Evolutionary conservation across 2,329 filamentous ascomycete species (phyloP).

Genomic region (Pezicula rhizophila): DNA sequence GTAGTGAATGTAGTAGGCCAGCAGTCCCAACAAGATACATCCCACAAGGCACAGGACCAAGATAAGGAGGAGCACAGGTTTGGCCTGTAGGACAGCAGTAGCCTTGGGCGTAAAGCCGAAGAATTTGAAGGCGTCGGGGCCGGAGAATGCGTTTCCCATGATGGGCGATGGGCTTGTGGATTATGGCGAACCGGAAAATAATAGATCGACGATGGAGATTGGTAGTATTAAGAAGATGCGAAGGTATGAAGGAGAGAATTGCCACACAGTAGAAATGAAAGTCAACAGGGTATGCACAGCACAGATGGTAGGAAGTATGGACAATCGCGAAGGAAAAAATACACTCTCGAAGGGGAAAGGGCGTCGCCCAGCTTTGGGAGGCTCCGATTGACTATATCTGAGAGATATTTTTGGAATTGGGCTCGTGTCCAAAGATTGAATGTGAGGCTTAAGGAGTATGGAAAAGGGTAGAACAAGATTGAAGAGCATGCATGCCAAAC

Average conservation of each 20-base stretch:
- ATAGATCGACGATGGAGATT: background rate
- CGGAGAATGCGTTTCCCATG: slow-evolving; percentile 25
- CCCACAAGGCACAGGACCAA: slow-evolving; percentile 19
- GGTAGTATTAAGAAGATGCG: background rate
- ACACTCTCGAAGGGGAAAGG: background rate
- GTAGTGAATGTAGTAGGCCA: slow-evolving; percentile 23
- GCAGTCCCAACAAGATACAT: slow-evolving; percentile 7
- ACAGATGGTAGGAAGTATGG: too few species aligned
- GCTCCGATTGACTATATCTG: background rate
- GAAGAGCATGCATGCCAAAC: background rate
- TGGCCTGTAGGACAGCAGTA: slow-evolving; percentile 23
- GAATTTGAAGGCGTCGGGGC: slow-evolving; percentile 28
- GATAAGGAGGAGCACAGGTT: slow-evolving; percentile 20
- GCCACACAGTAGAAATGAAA: background rate
- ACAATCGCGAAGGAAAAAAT: background rate
- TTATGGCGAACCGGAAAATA: slow-evolving; percentile 2
- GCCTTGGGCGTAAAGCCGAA: slow-evolving; percentile 26
- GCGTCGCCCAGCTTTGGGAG: background rate
- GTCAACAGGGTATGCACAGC: background rate
- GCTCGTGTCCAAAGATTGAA: too few species aligned
- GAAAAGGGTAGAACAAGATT: background rate
- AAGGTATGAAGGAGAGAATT: background rate
- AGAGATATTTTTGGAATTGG: background rate
- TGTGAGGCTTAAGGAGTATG: background rate
- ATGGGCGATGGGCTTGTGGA: background rate